These are phyloP conservation scores for Polytolypa hystricis DNA, from an alignment of 2,329 filamentous ascomycete species.

Conservation along the genomic window DNA sequence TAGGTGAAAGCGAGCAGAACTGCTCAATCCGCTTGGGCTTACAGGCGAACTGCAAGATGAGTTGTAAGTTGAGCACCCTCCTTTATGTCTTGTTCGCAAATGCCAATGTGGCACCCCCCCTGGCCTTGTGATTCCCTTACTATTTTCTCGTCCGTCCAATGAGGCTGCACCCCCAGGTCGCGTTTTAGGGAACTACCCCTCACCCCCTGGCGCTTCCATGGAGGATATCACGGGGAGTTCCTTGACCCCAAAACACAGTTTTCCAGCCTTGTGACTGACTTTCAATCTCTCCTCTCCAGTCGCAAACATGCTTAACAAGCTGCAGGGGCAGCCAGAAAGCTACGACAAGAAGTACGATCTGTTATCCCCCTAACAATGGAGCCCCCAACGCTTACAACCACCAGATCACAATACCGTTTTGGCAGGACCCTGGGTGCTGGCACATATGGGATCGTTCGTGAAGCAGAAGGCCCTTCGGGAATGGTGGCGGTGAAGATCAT, in stretches of 20 bases:
- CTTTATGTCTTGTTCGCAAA: no score
- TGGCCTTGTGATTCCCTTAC: no score
- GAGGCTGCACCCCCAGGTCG: no score
- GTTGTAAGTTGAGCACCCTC: no score
- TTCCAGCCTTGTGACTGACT: constrained; percentile 1
- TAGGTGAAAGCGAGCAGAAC: no score
- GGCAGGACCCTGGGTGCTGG: constrained; percentile 89
- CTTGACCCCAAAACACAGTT: no score
- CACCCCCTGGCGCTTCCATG: no score
- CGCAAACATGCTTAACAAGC: constrained; percentile 83
- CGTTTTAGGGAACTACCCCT: no score
- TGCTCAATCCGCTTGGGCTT: no score
- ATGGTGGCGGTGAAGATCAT: constrained; percentile 98
- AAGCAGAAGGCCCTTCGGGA: constrained; percentile 73
- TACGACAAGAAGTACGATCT: constrained; percentile 86
- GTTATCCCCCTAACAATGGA: constrained; percentile 3
- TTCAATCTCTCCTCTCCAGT: constrained; percentile 47
- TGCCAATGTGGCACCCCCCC: no score
- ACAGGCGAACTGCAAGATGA: no score
- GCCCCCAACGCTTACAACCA: constrained; percentile 5
- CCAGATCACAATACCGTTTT: constrained; percentile 76
- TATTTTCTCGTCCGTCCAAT: no score
- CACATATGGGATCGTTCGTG: constrained; percentile 95
- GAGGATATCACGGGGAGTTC: background rate
- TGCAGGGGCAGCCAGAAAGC: constrained; percentile 91